Conservation (phyloP, 1,284 basidiomycete genomes). For the Ceratobasidium sp. region DNA sequence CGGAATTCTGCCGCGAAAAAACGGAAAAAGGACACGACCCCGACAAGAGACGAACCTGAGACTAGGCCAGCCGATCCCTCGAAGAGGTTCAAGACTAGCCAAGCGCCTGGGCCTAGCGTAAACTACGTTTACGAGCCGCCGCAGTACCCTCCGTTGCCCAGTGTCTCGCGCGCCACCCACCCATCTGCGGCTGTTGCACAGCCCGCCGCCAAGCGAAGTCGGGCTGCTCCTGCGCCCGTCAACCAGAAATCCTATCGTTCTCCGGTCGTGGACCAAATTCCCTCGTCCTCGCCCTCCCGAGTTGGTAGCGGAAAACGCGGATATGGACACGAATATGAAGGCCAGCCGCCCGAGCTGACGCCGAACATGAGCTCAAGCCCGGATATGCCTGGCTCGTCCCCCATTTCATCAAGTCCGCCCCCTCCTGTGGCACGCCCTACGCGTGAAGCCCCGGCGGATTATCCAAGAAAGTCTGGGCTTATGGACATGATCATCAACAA, state of each 20-base stretch:
- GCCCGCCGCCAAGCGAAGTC: slow-evolving; percentile 17
- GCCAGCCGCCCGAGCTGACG: slow-evolving; percentile 19
- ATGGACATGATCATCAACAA: slow-evolving; percentile 44
- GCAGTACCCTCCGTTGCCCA: slow-evolving; percentile 19
- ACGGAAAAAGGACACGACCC: slow-evolving; percentile 34
- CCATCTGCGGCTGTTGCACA: not conserved
- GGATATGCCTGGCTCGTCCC: slow-evolving; percentile 21
- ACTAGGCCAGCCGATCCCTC: slow-evolving; percentile 3
- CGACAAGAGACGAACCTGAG: slow-evolving; percentile 11
- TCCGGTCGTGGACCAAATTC: slow-evolving; percentile 2
- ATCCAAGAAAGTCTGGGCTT: slow-evolving; percentile 34
- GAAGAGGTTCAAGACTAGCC: slow-evolving; percentile 18
- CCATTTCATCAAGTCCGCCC: slow-evolving; percentile 38
- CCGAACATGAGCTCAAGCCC: slow-evolving; percentile 34
- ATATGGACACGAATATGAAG: slow-evolving; percentile 6
- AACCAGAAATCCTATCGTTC: slow-evolving; percentile 33
- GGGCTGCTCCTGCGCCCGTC: slow-evolving; percentile 3
- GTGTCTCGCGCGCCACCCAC: slow-evolving; percentile 13
- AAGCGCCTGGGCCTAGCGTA: slow-evolving; percentile 15
- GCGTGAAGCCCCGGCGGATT: not conserved
- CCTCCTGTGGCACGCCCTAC: not conserved
- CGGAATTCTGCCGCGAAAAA: slow-evolving; percentile 39
- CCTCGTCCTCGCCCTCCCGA: slow-evolving; percentile 30
- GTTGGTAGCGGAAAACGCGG: slow-evolving; percentile 13
- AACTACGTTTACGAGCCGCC: slow-evolving; percentile 40